Base-by-base conservation (phyloP, 495 filamentous ascomycete species). In the Podospora pseudoanserina region DNA sequence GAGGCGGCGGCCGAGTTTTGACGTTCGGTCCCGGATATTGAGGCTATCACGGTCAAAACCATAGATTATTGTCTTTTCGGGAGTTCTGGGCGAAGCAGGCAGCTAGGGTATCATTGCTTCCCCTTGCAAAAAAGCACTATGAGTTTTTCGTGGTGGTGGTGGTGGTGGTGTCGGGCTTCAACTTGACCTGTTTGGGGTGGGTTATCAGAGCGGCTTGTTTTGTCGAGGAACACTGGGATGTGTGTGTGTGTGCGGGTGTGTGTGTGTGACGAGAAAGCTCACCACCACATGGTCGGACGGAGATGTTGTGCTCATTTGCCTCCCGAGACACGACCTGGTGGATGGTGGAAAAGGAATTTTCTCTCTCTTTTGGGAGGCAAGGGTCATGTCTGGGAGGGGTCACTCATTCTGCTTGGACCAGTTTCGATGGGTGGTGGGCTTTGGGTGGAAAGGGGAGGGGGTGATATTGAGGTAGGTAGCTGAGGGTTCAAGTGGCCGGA, bases 101-200 rank as follows among this genome's bases (percentile, higher is more conserved):
- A 27, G 23, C 61, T n/a, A 63, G 2, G 26, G 61, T 63, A n/a
- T n/a, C 30, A 63, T 63, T 32, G 61, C 55, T 26, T 58, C 18
- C 19, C 16, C n/a, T 23, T 28, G 4, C 23, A 23, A 61, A 30
- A 32, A 61, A 13, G 19, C 18, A 23, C 61, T 63, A 63, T 63
- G n/a, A 20, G 28, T 49, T 23, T 23, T 23, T 32, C 32, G 27
- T 6, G 30, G 61, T 63, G 61, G 23, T 23, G 23, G 23, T 23
- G 23, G 23, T 23, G 23, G 23, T 23, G 23, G 23, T 23, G 23
- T 23, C 23, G 23, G 23, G 61, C 61, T 49, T 63, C 61, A 63
- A 63, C 61, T 63, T 63, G 4, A 19, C 61, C 61, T 44, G 5
- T 44, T 63, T 18, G 61, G 11, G 61, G 34, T 4, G 23, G 61